A percentile compares a stretch with the other conserved stretches of the same genome.
phyloP scores from a whole-genome alignment of 257 asterid species.

The Coffea eugenioides region DNA sequence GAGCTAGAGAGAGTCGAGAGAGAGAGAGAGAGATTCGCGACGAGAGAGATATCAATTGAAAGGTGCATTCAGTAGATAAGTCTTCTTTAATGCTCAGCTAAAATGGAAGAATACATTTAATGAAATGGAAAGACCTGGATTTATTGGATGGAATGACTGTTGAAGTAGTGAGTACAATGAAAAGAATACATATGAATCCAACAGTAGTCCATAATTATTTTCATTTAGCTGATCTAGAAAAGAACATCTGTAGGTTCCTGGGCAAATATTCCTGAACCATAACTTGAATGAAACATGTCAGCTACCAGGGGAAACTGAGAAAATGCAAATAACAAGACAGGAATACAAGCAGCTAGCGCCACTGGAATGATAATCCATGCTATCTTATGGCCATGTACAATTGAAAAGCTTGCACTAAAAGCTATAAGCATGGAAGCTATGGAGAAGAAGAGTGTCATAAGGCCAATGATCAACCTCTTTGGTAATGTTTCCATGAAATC shows the following conservation, averaged over 20 bases:
- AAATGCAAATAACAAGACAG: slow-evolving; percentile 23
- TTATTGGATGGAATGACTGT: neutral
- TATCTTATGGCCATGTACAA: slow-evolving; percentile 19
- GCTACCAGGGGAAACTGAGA: slow-evolving; percentile 31
- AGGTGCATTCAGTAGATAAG: neutral
- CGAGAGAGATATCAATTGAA: too few species aligned
- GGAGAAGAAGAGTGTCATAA: slow-evolving; percentile 29
- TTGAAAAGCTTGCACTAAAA: slow-evolving; percentile 31
- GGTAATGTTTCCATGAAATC: slow-evolving; percentile 35
- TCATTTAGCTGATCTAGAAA: neutral
- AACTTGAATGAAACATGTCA: slow-evolving; percentile 25
- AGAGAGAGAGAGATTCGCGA: neutral
- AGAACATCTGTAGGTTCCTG: neutral
- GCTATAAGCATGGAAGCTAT: slow-evolving; percentile 36
- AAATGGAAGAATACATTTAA: neutral
- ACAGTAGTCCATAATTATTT: too few species aligned
- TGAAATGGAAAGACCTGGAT: too few species aligned
- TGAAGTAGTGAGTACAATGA: neutral
- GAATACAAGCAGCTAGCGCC: slow-evolving; percentile 23
- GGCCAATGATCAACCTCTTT: slow-evolving; percentile 32
- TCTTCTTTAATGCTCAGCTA: neutral
- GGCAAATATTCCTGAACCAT: slow-evolving; percentile 24
- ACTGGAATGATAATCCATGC: slow-evolving; percentile 21
- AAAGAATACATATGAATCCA: neutral
- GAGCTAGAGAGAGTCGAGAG: too few species aligned